phyloP scores from a whole-genome alignment of 768 basidiomycete genomes.

The Termitomyces sp. region DNA sequence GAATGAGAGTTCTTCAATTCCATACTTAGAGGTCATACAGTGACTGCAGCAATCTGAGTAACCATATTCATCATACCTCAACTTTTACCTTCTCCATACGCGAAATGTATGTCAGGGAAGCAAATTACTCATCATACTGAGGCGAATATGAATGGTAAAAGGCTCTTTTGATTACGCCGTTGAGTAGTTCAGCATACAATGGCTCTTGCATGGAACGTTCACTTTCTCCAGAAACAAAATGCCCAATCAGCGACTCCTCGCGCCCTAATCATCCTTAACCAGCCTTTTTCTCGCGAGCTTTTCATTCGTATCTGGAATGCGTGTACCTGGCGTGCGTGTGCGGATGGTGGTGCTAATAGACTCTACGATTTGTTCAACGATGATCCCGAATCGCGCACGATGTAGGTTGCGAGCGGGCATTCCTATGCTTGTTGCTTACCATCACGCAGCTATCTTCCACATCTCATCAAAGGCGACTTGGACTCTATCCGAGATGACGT shows the following conservation, averaged over 20 bases:
- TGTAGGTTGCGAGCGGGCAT: constrained; percentile 6
- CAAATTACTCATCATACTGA: too few relatives aligned
- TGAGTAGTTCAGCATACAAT: neutral
- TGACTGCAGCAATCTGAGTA: neutral
- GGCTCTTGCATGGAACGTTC: constrained; percentile 35
- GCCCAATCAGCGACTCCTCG: constrained; percentile 20
- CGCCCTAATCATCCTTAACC: constrained; percentile 87
- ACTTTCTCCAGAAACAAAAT: constrained; percentile 33
- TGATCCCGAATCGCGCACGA: constrained; percentile 14
- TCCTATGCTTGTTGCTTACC: neutral
- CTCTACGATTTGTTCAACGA: constrained; percentile 55
- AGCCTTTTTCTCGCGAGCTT: constrained; percentile 70
- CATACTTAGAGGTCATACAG: neutral
- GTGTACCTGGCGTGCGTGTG: constrained; percentile 61
- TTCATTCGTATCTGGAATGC: constrained; percentile 60
- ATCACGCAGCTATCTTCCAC: constrained; percentile 63
- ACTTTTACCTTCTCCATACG: neutral
- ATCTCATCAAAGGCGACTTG: constrained; percentile 91
- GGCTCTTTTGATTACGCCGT: neutral
- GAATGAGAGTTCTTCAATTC: neutral
- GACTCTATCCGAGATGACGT: constrained; percentile 86
- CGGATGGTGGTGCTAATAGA: constrained; percentile 88
- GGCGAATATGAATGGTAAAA: neutral
- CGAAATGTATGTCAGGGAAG: neutral
- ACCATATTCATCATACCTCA: neutral